Base-by-base conservation (phyloP, 495 filamentous ascomycete species). In the Amniculicola lignicola region DNA sequence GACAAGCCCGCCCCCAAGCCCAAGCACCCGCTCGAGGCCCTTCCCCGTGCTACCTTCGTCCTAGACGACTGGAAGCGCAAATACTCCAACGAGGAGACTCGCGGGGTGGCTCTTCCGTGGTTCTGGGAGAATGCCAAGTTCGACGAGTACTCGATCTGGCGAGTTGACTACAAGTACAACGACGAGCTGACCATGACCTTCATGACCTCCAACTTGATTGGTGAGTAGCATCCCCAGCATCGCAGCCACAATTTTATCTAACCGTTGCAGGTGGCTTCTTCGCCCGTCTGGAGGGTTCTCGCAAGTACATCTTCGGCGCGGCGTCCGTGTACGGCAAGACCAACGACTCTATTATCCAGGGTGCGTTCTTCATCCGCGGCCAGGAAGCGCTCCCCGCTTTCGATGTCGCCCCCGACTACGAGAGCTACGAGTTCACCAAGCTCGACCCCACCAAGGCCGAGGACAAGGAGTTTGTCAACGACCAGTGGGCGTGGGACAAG, bases 21-120 rank as follows among this genome's bases (percentile, higher is more conserved):
- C 63, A 97, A 99, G 84, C 93, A 99, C 78, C 93, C 93, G 56
- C 80, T 95, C 58, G 93, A 95, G 74, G 78, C 82, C 63, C 85
- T 97, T 31, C 83, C 84, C 57, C 86, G 82, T 71, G 80, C 94
- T 38, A 84, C 83, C 43, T 76, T 97, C 67, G 76, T 82, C 58
- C 81, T 97, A 49, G 93, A 99, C 68, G 93, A 99, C 69, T 95
- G 86, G 88, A 99, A 99, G 85, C 89, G 91, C 66, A 83, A 87
- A 72, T 99, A 96, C 85, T 97, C 94, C 67, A 99, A 99, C 82
- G 79, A 86, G 61, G 92, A 97, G 40, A 91, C 88, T 52, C 89
- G 87, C 38, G 64, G 77, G 57, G 84, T 76, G 36, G 89, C 91
- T 62, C 74, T 97, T 62, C 90, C 92, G 69, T 99, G 91, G 88